phyloP scores from a whole-genome alignment of 1,284 basidiomycete species.

The Irpex lacteus region DNA sequence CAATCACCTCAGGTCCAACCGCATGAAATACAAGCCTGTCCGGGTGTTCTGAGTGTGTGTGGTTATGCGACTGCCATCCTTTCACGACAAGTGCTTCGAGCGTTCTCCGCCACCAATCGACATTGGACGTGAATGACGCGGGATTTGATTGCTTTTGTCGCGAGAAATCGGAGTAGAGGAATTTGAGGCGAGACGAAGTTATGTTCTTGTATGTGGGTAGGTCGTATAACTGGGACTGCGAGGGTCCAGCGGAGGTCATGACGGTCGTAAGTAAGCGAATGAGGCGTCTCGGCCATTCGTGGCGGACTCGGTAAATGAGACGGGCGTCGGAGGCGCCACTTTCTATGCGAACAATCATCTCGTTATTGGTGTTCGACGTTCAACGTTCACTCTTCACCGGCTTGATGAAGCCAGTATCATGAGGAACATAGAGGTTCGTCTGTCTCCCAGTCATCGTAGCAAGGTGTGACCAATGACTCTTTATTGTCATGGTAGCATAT shows the following conservation, averaged over 20 bases:
- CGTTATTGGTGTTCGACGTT: no score
- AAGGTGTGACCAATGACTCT: no score
- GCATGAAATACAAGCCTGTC: conserved; percentile 68
- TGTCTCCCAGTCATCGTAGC: no score
- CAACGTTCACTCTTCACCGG: no score
- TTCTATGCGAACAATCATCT: no score
- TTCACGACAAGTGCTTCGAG: conserved; percentile 60
- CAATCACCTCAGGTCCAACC: conserved; percentile 50
- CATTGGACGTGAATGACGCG: conserved; percentile 74
- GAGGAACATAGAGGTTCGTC: no score
- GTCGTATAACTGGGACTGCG: conserved; percentile 23
- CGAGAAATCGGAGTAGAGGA: conserved; percentile 87
- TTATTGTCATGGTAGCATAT: no score
- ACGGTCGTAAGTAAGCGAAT: conserved; percentile 5
- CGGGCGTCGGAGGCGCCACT: background rate
- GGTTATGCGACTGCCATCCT: conserved; percentile 49
- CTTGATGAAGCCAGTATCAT: no score
- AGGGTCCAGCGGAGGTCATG: conserved; percentile 20
- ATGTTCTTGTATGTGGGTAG: conserved; percentile 51
- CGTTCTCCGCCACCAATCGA: conserved; percentile 84
- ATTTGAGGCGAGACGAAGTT: conserved; percentile 66
- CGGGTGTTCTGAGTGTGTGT: conserved; percentile 25
- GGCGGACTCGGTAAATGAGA: background rate
- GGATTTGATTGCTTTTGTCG: conserved; percentile 84
- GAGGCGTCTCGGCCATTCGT: background rate